A percentile compares a stretch with the other conserved stretches of the same genome.
Conservation (phyloP, 2,329 filamentous ascomycete species). For the Botrytis porri region DNA sequence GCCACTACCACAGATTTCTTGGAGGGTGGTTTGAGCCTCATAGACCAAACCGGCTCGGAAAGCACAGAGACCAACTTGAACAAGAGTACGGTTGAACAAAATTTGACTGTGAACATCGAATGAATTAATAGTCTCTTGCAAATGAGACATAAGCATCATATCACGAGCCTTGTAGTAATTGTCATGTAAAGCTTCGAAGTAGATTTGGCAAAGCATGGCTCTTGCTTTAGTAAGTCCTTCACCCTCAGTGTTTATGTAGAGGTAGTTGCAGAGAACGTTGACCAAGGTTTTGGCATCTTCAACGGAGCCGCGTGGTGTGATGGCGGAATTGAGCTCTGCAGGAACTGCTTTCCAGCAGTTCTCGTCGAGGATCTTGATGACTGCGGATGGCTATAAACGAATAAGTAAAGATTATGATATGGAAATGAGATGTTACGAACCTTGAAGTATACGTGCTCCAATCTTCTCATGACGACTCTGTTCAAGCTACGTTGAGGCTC, state of each 20-base stretch:
- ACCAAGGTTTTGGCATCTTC: conserved; percentile 73
- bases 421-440: conserved; percentile 43
- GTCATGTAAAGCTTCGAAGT: conserved; percentile 95
- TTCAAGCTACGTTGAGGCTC: conserved; percentile 84
- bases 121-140: conserved; percentile 94
- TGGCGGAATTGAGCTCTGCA: conserved; percentile 65
- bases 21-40: conserved; percentile 94
- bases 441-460: conserved; percentile 99
- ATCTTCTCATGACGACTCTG: conserved; percentile 84
- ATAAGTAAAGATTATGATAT: conserved; percentile 25
- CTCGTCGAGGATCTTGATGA: conserved; percentile 90
- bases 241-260: conserved; percentile 86
- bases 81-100: conserved; percentile 95
- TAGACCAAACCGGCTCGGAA: conserved; percentile 97
- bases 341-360: conserved; percentile 86
- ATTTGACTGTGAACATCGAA: conserved; percentile 98
- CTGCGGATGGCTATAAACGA: conserved; percentile 67
- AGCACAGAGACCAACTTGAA: conserved; percentile 95
- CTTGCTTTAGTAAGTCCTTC: conserved; percentile 82
- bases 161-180: conserved; percentile 97
- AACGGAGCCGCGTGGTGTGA: conserved; percentile 70
- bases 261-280: conserved; percentile 86
- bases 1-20: conserved; percentile 96
- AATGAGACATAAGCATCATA: conserved; percentile 99
- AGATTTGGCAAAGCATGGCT: conserved; percentile 97